phyloP scores from a whole-genome alignment of 2,329 filamentous ascomycete species.

The Pseudovirgaria hyperparasitica region DNA sequence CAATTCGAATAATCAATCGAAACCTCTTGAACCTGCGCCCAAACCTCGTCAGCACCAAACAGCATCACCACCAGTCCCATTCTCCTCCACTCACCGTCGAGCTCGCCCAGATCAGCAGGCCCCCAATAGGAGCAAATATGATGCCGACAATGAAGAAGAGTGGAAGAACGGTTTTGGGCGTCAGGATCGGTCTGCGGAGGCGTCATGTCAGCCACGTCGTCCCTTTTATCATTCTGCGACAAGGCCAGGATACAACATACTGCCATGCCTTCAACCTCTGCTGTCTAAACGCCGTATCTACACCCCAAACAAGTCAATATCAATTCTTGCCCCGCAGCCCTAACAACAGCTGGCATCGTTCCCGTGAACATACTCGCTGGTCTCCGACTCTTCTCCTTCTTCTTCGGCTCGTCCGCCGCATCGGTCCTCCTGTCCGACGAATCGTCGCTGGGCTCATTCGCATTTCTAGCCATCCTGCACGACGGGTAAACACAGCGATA shows the following conservation, averaged over 20 bases:
- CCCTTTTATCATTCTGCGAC: conserved; percentile 1
- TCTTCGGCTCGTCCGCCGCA: conserved; percentile 27
- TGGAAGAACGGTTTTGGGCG: conserved; percentile 83
- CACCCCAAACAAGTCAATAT: conserved; percentile 12
- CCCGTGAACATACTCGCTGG: conserved; percentile 58
- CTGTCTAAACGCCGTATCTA: conserved; percentile 93
- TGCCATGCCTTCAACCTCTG: conserved; percentile 98
- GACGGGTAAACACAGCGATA: too few species aligned
- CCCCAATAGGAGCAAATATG: conserved; percentile 88
- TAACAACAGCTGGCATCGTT: conserved; percentile 4
- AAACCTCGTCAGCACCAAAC: neutral
- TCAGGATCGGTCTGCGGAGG: conserved; percentile 67
- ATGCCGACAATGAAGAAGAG: conserved; percentile 84
- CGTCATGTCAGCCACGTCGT: conserved; percentile 25
- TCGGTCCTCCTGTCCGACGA: too few species aligned
- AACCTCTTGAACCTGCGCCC: conserved; percentile 69
- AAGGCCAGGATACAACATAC: conserved; percentile 40
- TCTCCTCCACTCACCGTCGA: conserved; percentile 46
- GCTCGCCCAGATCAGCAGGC: conserved; percentile 74
- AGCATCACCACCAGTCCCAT: neutral
- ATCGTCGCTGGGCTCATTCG: too few species aligned
- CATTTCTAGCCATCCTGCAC: too few species aligned
- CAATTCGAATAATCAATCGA: conserved; percentile 84
- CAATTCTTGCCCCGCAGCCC: conserved; percentile 1
- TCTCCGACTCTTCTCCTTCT: conserved; percentile 80